Percentiles rank a stretch among this genome's conserved stretches.
phyloP scores from a whole-genome alignment of 2,329 filamentous ascomycete genomes.

The Trichophyton mentagrophytes region DNA sequence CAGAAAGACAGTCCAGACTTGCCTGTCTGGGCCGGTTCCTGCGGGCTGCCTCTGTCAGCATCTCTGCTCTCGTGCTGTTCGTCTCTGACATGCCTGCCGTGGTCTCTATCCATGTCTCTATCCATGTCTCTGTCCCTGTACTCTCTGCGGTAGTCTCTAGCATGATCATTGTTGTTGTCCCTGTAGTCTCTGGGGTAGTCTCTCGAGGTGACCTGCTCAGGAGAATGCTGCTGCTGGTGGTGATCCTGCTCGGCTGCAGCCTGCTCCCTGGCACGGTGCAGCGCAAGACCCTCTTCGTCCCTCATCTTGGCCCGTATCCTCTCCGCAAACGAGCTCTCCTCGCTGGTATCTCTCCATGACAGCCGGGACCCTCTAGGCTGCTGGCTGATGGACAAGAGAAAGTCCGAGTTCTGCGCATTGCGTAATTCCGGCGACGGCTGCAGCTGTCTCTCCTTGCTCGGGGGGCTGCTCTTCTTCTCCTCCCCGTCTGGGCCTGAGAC shows the following conservation, averaged over 20 bases:
- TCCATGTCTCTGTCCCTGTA: background rate
- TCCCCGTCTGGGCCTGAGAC: background rate
- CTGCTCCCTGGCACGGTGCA: slow-evolving; percentile 23
- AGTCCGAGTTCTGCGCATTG: slow-evolving; percentile 23
- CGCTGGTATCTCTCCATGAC: slow-evolving; percentile 26
- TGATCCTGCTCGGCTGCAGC: background rate
- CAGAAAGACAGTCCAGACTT: slow-evolving; percentile 10
- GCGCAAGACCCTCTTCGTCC: slow-evolving; percentile 38
- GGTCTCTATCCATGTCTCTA: background rate
- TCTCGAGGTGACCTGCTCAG: background rate
- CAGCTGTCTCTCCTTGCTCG: background rate
- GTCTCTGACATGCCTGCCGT: background rate
- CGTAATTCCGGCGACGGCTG: slow-evolving; percentile 18
- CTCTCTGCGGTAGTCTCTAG: background rate
- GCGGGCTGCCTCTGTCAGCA: background rate
- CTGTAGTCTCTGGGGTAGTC: slow-evolving; percentile 6
- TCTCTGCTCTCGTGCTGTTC: background rate
- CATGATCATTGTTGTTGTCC: background rate
- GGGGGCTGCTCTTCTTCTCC: background rate
- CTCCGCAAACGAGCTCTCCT: slow-evolving; percentile 35
- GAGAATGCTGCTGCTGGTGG: background rate
- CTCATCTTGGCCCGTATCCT: slow-evolving; percentile 40
- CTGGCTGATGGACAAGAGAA: slow-evolving; percentile 23
- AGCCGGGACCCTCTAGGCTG: slow-evolving; percentile 25
- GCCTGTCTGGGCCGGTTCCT: background rate